Evolutionary conservation across 108 stramenopile species (phyloP), one percentile per base, ranked within the genome.

Genomic region (Skeletonema menzelii): DNA sequence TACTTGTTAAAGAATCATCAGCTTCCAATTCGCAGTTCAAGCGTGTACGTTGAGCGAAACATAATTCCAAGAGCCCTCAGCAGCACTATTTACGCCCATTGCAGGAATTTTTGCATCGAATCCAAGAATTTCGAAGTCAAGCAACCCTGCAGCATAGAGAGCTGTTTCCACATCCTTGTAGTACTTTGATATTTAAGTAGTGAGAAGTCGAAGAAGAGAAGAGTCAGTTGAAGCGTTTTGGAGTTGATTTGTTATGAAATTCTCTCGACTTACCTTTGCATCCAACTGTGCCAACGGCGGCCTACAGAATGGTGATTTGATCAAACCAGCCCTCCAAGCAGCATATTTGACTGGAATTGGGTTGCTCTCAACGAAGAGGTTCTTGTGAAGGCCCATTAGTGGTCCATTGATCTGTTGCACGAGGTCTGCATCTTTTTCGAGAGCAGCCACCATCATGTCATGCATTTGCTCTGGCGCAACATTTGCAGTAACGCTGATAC

Each of bases 401-500:
- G 76, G 80, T 22, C 85, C 72, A 69, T 95, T 94, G 46, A 95
- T 71, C 56, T 62, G 49, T 35, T 80, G 74, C 28, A 88, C 87
- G 35, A 67, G 46, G 40, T 82, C 69, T 22, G 37, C 76, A 65
- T 93, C 87, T 19, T 85, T 84, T 8, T 69, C 72, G 12, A 86
- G 30, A 19, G 86, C 87, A 12, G 89, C 87, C 73, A 79, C 79
- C 78, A 91, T 85, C 32, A 93, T 56, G 11, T 82, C 77, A 19
- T 86, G 79, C 82, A 95, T 88, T 46, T 67, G 63, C 24, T 72
- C 46, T 3, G 96, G 95, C 11, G 79, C 91, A 15, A 95, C 72
- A 71, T 96, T 94, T 20, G 95, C 93, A 14, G 95, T 96, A 0
- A 97, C 96, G 13, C 91, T 92, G 60, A 97, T 93, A 55, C 92